A percentile compares a stretch with the other conserved stretches of the same genome.
Conservation (phyloP, 176 grass and related monocot species). For the Triticum turgidum region DNA sequence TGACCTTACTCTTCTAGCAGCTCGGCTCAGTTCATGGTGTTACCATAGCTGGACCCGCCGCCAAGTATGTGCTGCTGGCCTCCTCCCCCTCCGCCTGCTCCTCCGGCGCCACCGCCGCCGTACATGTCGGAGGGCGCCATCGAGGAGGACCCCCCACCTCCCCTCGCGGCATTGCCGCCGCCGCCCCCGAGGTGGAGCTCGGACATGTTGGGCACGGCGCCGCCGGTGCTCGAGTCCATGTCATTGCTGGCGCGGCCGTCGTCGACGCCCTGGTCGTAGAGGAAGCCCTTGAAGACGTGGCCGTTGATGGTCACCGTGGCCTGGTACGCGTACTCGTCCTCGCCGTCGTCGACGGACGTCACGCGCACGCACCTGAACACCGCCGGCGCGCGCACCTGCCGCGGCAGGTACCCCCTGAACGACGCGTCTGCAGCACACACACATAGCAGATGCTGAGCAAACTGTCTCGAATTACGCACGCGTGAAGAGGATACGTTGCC, state of each 20-base stretch:
- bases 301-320: slow-evolving; percentile 83
- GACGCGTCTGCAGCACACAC: slow-evolving; percentile 43
- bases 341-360: slow-evolving; percentile 80
- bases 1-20: slow-evolving; percentile 43
- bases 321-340: slow-evolving; percentile 94
- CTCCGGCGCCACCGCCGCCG: slow-evolving; percentile 30
- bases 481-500: not conserved
- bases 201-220: slow-evolving; percentile 75
- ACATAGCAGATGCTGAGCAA: not conserved
- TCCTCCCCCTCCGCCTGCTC: slow-evolving; percentile 16
- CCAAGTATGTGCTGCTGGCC: slow-evolving; percentile 52
- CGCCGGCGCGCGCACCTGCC: slow-evolving; percentile 87
- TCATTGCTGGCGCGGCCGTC: slow-evolving; percentile 71
- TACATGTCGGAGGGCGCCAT: slow-evolving; percentile 52
- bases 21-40: slow-evolving; percentile 78
- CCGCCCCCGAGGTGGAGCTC: slow-evolving; percentile 82
- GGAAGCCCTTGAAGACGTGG: slow-evolving; percentile 97
- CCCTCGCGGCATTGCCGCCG: slow-evolving; percentile 11
- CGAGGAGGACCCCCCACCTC: slow-evolving; percentile 20
- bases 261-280: slow-evolving; percentile 90
- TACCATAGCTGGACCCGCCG: slow-evolving; percentile 53
- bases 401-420: slow-evolving; percentile 63
- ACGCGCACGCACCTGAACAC: slow-evolving; percentile 96
- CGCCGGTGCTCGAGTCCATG: slow-evolving; percentile 31
- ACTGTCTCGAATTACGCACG: not conserved